Evolutionary conservation across 2,329 filamentous ascomycete genomes (phyloP).

Genomic region (Knufia petricola): DNA sequence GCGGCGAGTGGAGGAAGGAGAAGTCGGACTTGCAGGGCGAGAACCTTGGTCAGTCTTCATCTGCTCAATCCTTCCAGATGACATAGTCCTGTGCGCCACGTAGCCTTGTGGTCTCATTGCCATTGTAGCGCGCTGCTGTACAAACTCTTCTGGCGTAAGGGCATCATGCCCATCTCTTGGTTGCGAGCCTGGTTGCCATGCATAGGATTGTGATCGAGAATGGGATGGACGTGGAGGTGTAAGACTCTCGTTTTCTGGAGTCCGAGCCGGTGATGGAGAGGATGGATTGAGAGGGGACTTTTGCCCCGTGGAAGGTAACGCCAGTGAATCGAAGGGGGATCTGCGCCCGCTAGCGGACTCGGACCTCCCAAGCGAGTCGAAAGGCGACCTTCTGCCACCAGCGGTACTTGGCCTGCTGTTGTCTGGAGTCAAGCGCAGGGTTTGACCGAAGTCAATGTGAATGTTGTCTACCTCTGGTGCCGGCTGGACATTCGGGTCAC

Average conservation of each 20-base stretch:
- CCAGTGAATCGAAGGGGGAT: conserved; percentile 21
- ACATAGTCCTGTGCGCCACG: conserved; percentile 32
- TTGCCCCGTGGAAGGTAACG: conserved; percentile 22
- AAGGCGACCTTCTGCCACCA: conserved; percentile 39
- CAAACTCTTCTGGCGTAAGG: conserved; percentile 74
- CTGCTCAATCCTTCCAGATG: conserved; percentile 17
- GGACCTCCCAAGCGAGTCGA: conserved; percentile 10
- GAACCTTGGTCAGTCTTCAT: background rate
- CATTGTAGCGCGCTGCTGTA: conserved; percentile 61
- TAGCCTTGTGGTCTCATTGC: conserved; percentile 37
- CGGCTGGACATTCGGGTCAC: conserved; percentile 34
- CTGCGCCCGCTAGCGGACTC: conserved; percentile 13
- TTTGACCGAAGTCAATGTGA: conserved; percentile 71
- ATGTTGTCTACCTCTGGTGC: conserved; percentile 46
- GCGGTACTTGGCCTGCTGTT: conserved; percentile 47
- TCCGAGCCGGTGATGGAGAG: conserved; percentile 13
- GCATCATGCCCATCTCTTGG: conserved; percentile 39
- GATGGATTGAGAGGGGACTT: conserved; percentile 14
- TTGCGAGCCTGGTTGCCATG: conserved; percentile 66
- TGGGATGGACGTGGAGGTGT: conserved; percentile 10
- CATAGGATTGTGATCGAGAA: conserved; percentile 46
- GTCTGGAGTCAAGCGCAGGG: conserved; percentile 46
- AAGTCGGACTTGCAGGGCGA: conserved; percentile 3
- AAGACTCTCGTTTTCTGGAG: conserved; percentile 7
- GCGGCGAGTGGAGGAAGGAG: conserved; percentile 15